These are phyloP conservation scores for Monilinia aucupariae DNA, from an alignment of 2,329 filamentous ascomycete species.

Conservation along the genomic window DNA sequence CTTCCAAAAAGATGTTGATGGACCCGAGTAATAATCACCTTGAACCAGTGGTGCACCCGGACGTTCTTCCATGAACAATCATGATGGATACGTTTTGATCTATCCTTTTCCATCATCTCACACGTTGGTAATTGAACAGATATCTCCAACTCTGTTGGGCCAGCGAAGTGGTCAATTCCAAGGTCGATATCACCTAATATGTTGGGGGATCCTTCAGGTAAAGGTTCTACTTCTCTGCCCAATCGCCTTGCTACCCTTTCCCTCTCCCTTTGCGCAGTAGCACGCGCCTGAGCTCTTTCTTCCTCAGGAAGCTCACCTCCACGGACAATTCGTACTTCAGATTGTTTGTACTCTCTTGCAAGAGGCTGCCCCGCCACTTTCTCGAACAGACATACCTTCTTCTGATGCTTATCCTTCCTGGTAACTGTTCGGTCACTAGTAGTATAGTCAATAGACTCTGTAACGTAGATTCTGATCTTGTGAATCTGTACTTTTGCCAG, in stretches of 20 bases:
- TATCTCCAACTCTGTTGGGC: conserved; percentile 72
- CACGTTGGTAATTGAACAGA: conserved; percentile 68
- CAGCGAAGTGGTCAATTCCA: conserved; percentile 48
- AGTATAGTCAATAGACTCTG: conserved; percentile 68
- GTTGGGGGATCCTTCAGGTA: conserved; percentile 45
- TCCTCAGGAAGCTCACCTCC: conserved; percentile 62
- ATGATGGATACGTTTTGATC: conserved; percentile 56
- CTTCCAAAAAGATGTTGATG: not conserved
- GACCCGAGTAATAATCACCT: conserved; percentile 42
- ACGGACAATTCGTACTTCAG: conserved; percentile 58
- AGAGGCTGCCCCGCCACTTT: conserved; percentile 61
- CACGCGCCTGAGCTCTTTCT: conserved; percentile 29
- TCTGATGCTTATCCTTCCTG: conserved; percentile 54
- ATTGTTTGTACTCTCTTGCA: conserved; percentile 59
- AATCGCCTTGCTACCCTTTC: conserved; percentile 50
- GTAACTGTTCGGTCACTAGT: conserved; percentile 63
- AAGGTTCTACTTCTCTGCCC: conserved; percentile 40
- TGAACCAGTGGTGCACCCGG: conserved; percentile 73
- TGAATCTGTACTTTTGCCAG: conserved; percentile 70
- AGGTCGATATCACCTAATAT: conserved; percentile 56
- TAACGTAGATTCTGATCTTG: conserved; percentile 67
- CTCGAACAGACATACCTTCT: conserved; percentile 65
- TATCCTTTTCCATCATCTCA: conserved; percentile 59
- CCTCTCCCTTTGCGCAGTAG: conserved; percentile 34
- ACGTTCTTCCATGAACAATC: conserved; percentile 71